Percentiles rank a stretch among this genome's conserved stretches.
Conservation (phyloP, 345 rosid genomes). For the Adansonia digitata region DNA sequence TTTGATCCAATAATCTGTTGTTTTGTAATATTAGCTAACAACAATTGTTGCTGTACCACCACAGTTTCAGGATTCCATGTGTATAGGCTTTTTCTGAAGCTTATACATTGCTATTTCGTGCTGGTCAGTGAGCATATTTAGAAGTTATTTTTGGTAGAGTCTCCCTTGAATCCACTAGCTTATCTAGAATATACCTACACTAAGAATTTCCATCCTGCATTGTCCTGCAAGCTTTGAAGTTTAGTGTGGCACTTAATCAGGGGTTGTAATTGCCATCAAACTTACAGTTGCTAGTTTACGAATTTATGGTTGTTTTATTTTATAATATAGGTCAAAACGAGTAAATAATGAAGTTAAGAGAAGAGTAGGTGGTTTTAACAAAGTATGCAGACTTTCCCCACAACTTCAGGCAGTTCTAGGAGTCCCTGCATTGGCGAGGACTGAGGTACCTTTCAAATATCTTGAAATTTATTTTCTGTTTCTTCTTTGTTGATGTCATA, state of each 20-base stretch:
- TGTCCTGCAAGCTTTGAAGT: constrained; percentile 8
- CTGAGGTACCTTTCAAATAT: neutral
- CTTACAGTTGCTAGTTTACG: constrained; percentile 1
- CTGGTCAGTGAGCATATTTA: neutral
- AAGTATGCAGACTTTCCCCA: constrained; percentile 41
- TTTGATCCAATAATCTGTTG: neutral
- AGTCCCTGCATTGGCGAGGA: constrained; percentile 5
- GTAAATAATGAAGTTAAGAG: constrained; percentile 28
- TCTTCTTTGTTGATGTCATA: constrained; percentile 5
- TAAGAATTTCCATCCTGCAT: neutral
- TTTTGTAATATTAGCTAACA: neutral
- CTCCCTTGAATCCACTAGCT: neutral
- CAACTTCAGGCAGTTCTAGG: constrained; percentile 27
- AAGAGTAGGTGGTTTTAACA: constrained; percentile 47
- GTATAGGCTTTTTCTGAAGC: neutral
- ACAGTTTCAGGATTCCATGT: neutral
- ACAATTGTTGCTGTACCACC: neutral
- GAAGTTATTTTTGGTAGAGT: neutral
- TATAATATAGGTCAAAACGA: constrained; percentile 28
- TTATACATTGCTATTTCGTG: neutral
- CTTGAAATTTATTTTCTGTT: neutral
- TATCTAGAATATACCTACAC: neutral
- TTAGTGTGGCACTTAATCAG: neutral
- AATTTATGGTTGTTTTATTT: constrained; percentile 13
- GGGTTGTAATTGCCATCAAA: neutral